phyloP scores from a whole-genome alignment of 2,329 filamentous ascomycete genomes.

The Aureobasidium sp. region DNA sequence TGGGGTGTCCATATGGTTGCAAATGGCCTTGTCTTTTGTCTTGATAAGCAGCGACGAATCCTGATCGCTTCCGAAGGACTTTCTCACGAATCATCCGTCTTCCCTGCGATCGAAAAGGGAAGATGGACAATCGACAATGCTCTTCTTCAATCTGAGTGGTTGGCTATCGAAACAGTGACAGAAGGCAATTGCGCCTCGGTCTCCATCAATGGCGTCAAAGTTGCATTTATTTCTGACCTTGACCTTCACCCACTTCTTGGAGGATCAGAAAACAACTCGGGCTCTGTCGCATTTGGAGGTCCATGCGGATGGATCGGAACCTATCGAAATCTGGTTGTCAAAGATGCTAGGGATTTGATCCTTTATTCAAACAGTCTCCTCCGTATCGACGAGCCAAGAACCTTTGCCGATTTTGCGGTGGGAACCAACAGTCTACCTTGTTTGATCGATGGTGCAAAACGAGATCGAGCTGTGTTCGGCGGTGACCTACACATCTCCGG shows the following conservation, averaged over 20 bases:
- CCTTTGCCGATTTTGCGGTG: background rate
- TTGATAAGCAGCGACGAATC: background rate
- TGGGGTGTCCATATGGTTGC: background rate
- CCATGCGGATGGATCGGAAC: background rate
- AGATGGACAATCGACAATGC: background rate
- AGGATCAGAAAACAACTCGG: background rate
- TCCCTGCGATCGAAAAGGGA: background rate
- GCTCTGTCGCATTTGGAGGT: background rate
- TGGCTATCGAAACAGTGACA: background rate
- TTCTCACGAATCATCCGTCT: background rate
- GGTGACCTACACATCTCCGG: constrained; percentile 16
- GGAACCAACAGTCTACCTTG: constrained; percentile 15
- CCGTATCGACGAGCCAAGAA: background rate
- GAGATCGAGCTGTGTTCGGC: constrained; percentile 18
- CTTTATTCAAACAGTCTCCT: background rate
- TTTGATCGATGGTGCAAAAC: constrained; percentile 19
- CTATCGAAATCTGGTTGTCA: background rate
- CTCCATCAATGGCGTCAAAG: background rate
- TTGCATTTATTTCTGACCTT: background rate
- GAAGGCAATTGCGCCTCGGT: background rate
- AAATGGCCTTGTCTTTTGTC: background rate
- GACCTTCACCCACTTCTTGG: background rate
- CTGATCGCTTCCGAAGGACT: background rate
- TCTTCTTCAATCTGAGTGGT: background rate
- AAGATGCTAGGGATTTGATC: background rate